phyloP scores from a whole-genome alignment of 768 basidiomycete species.

The Termitomyces sp. region DNA sequence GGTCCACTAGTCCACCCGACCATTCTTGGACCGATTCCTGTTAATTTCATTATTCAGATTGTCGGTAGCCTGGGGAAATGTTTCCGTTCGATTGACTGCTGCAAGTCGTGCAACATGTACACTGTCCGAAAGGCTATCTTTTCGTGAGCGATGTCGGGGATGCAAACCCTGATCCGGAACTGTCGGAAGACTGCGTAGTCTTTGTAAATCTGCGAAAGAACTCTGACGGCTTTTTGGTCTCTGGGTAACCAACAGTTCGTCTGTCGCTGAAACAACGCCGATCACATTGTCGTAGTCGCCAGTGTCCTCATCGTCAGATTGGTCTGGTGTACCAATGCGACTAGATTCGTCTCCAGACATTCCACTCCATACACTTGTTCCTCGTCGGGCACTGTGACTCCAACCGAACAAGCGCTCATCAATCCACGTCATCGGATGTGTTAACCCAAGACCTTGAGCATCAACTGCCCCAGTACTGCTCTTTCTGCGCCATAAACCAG shows the following conservation, averaged over 20 bases:
- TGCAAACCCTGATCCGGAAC: constrained; percentile 35
- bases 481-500: constrained; percentile 78
- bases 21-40: constrained; percentile 26
- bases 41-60: constrained; percentile 63
- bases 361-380: constrained; percentile 88
- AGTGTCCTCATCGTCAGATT: constrained; percentile 81
- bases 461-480: constrained; percentile 81
- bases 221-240: constrained; percentile 61
- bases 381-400: constrained; percentile 70
- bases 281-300: constrained; percentile 93
- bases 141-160: constrained; percentile 49
- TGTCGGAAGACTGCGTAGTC: constrained; percentile 40
- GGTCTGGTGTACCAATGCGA: constrained; percentile 66
- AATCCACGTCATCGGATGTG: constrained; percentile 93
- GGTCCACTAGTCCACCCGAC: constrained; percentile 14
- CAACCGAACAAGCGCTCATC: constrained; percentile 94
- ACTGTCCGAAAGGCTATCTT: constrained; percentile 59
- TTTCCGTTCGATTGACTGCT: constrained; percentile 49
- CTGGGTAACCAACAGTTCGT: constrained; percentile 34
- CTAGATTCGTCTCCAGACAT: constrained; percentile 51
- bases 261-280: constrained; percentile 52
- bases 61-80: constrained; percentile 61
- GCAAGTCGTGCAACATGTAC: constrained; percentile 64
- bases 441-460: constrained; percentile 78
- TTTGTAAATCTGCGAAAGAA: constrained; percentile 82